Evolutionary conservation across 2,329 filamentous ascomycete species (phyloP), one percentile per base, ranked within the genome.

Genomic region (Escovopsis sp.): DNA sequence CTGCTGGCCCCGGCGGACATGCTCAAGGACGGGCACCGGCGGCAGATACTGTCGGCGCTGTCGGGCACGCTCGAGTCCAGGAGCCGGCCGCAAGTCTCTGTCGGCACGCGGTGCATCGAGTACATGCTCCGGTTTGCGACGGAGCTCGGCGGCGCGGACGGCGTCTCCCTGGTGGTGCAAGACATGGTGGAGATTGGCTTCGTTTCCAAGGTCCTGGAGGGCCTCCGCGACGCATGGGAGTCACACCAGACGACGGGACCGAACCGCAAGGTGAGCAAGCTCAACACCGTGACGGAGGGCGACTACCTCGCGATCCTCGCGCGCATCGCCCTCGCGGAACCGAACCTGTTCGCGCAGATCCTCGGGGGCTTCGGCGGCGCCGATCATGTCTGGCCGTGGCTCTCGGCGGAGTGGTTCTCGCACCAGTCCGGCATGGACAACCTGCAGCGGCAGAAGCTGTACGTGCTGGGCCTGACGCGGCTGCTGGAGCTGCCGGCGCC

Each of bases 241-340:
- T 77, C 83, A 3, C 78, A 82, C 46, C 78, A 92, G 52, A 84
- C 81, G 0, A 82, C 81, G 0, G 88, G 90, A 0, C 87, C 88
- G 0, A 81, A 83, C 48, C 70, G 70, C 18, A 80, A 70, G 44
- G 65, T 72, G 15, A 70, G 76, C 28, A 71, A 73, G 21, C 70
- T 94, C 25, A 79, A 79, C 46, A 74, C 76, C 11, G 68, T 86
- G 10, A 77, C 82, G 1, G 76, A 94, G 50, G 81, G 81, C 0
- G 83, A 94, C 51, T 94, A 93, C 53, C 80, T 93, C 49, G 72
- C 75, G 4, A 75, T 96, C 2, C 66, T 98, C 2, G 78, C 84
- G 2, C 79, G 87, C 2, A 68, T 96, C 13, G 72, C 78, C 0
- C 60, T 93, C 2, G 76, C 77, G 1, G 79, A 80, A 27, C 83